Conservation (phyloP, 192 early-diverging fungal species). For the Gryganskiella cystojenkinii region DNA sequence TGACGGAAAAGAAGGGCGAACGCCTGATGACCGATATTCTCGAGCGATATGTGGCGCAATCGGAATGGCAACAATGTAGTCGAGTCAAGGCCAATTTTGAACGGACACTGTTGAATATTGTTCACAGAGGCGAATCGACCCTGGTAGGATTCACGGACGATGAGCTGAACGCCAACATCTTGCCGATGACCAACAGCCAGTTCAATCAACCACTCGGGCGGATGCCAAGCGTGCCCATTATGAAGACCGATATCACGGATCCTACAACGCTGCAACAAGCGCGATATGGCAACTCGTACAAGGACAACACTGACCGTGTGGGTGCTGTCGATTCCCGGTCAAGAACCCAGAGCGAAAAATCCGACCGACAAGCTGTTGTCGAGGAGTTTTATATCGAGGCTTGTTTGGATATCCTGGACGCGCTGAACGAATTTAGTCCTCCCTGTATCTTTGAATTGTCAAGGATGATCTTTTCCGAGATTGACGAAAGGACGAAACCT, state of each 20-base stretch:
- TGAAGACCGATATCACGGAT: constrained; percentile 6
- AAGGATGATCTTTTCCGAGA: constrained; percentile 23
- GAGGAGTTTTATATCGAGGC: constrained; percentile 48
- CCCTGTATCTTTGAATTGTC: constrained; percentile 46
- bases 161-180: constrained; percentile 28
- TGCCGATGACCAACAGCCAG: constrained; percentile 1
- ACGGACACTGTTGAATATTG: constrained; percentile 26
- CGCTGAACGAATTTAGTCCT: constrained; percentile 49
- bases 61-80: constrained; percentile 41
- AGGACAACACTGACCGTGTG: neutral
- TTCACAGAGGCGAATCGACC: constrained; percentile 31
- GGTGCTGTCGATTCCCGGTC: neutral
- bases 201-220: constrained; percentile 20
- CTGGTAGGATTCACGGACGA: constrained; percentile 42
- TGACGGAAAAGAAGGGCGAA: constrained; percentile 51
- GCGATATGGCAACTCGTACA: neutral
- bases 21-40: constrained; percentile 51
- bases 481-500: constrained; percentile 24
- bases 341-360: constrained; percentile 7
- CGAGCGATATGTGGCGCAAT: constrained; percentile 48
- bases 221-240: constrained; percentile 25
- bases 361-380: constrained; percentile 29
- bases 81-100: constrained; percentile 41
- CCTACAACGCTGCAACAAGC: neutral
- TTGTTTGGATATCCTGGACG: constrained; percentile 46